Conservation (phyloP, 2,329 filamentous ascomycete species). For the Mariannaea elegans region DNA sequence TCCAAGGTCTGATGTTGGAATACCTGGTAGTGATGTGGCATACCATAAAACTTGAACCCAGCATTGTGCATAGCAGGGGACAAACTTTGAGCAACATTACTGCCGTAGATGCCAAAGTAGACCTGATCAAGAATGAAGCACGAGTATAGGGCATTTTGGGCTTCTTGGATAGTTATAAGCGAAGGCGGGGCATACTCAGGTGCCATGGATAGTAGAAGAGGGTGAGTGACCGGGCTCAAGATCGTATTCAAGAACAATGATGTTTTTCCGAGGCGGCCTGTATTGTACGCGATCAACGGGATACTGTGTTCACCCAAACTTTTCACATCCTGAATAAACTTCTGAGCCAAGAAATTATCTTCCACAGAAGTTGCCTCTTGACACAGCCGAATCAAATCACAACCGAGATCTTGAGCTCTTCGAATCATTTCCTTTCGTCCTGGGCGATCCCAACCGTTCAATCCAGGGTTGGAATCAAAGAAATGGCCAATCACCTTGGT, state of each 20-base stretch:
- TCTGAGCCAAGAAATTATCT: conserved; percentile 18
- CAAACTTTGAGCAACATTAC: conserved; percentile 20
- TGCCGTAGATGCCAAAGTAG: conserved; percentile 23
- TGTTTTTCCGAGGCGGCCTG: conserved; percentile 8
- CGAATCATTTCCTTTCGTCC: conserved; percentile 3
- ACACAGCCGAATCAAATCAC: conserved; percentile 19
- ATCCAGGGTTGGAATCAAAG: background rate
- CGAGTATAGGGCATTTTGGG: conserved; percentile 20
- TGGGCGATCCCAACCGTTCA: conserved; percentile 5
- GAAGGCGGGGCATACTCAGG: background rate
- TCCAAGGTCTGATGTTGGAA: conserved; percentile 4
- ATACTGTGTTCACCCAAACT: background rate
- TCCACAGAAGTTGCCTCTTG: conserved; percentile 14
- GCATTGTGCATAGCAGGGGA: conserved; percentile 25
- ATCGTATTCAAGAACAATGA: conserved; percentile 16
- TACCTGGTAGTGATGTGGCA: conserved; percentile 17
- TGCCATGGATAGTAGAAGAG: background rate
- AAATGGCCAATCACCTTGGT: conserved; percentile 21
- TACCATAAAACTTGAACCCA: conserved; percentile 16
- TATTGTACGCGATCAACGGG: conserved; percentile 22
- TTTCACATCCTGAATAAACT: conserved; percentile 14
- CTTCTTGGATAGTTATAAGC: conserved; percentile 20
- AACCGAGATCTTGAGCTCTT: conserved; percentile 9
- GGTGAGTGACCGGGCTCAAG: conserved; percentile 19
- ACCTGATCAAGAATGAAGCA: conserved; percentile 17